Conservation (phyloP, 1,284 basidiomycete genomes). For the Microbotryum silenes-acaulis region DNA sequence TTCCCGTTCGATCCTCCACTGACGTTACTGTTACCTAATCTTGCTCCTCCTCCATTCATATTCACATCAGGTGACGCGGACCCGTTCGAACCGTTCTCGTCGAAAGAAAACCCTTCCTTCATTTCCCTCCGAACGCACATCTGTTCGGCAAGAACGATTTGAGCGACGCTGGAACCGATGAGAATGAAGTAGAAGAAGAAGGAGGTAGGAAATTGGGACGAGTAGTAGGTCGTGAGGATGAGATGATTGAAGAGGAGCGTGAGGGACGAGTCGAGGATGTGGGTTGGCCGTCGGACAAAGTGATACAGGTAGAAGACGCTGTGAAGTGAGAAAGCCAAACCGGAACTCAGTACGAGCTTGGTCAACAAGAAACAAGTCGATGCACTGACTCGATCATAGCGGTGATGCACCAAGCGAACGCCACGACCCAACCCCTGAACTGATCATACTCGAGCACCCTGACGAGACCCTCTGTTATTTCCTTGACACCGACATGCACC, state of each 20-base stretch:
- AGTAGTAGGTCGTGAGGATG: conserved; percentile 84
- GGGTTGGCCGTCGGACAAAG: conserved; percentile 78
- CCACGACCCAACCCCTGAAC: conserved; percentile 76
- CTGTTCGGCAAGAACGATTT: conserved; percentile 78
- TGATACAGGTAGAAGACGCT: conserved; percentile 82
- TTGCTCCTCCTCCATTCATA: no score
- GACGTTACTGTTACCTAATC: no score
- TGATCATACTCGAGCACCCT: conserved; percentile 39
- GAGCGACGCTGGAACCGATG: conserved; percentile 59
- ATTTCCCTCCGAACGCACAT: conserved; percentile 85
- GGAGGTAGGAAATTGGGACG: conserved; percentile 74
- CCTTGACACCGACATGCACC: conserved; percentile 1
- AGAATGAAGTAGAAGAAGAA: conserved; percentile 82
- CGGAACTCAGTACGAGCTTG: background rate
- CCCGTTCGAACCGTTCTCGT: background rate
- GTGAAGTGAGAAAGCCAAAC: conserved; percentile 1
- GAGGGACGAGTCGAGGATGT: conserved; percentile 87
- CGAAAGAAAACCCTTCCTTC: conserved; percentile 59
- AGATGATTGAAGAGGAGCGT: conserved; percentile 86
- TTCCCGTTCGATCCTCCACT: no score
- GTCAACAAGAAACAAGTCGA: background rate
- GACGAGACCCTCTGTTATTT: conserved; percentile 11
- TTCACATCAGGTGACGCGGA: no score
- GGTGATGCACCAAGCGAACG: conserved; percentile 69
- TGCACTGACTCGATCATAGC: conserved; percentile 66